Percentiles rank a stretch among this genome's conserved stretches.
phyloP scores from a whole-genome alignment of 192 early-diverging fungal genomes.

The Funneliformis geosporum region DNA sequence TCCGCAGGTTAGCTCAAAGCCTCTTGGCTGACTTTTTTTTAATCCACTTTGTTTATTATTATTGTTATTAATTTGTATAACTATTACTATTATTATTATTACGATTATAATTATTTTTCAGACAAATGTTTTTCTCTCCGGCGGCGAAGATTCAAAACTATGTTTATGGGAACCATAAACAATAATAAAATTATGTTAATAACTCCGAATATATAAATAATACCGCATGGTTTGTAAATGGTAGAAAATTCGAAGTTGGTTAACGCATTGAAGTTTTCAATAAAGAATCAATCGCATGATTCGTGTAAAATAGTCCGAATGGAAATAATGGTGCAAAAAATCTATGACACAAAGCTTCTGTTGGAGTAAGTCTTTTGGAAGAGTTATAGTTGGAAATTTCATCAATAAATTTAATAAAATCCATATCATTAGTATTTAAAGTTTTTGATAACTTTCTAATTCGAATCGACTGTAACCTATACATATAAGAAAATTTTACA shows the following conservation, averaged over 20 bases:
- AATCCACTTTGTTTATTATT: no score
- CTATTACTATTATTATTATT: background rate
- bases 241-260: background rate
- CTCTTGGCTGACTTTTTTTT: no score
- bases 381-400: slow-evolving; percentile 13
- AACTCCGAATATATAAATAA: background rate
- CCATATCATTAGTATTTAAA: background rate
- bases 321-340: slow-evolving; percentile 25
- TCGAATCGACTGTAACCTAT: background rate
- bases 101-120: background rate
- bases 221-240: background rate
- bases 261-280: background rate
- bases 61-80: background rate
- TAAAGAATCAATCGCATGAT: background rate
- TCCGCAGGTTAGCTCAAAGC: slow-evolving; percentile 39
- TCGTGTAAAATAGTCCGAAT: slow-evolving; percentile 1
- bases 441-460: background rate
- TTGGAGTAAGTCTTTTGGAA: slow-evolving; percentile 1
- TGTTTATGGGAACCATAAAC: slow-evolving; percentile 59
- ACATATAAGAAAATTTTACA: background rate
- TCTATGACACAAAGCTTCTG: slow-evolving; percentile 4
- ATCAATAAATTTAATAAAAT: slow-evolving; percentile 22
- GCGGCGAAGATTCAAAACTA: slow-evolving; percentile 79
- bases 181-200: background rate
- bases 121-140: slow-evolving; percentile 55